Evolutionary conservation across 106 monocot genomes (phyloP).

Genomic region (Agapanthus africanus): DNA sequence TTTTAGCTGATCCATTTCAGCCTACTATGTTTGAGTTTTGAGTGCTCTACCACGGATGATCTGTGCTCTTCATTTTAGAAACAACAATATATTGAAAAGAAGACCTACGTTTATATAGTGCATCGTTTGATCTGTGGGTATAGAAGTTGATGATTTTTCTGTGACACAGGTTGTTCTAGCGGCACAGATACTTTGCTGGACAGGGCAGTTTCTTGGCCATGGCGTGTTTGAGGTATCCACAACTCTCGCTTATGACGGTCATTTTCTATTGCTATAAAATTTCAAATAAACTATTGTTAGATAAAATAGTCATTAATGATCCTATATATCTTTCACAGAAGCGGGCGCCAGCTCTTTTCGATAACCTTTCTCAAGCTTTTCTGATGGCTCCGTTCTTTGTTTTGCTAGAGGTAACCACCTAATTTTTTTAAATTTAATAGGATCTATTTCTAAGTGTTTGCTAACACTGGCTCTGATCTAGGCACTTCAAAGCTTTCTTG

Average conservation of each 20-base stretch:
- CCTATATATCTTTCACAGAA: slow-evolving; percentile 23
- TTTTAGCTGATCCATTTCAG: background rate
- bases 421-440: background rate
- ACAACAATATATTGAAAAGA: background rate
- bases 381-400: slow-evolving; percentile 68
- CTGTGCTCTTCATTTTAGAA: background rate
- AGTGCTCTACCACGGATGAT: background rate
- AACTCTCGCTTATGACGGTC: slow-evolving; percentile 3
- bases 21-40: background rate
- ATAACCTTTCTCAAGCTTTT: slow-evolving; percentile 47
- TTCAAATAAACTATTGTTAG: background rate
- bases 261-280: background rate
- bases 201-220: slow-evolving; percentile 42
- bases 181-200: slow-evolving; percentile 35
- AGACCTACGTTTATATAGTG: background rate
- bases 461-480: slow-evolving; percentile 8
- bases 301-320: background rate
- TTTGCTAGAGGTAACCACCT: slow-evolving; percentile 44
- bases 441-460: background rate
- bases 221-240: slow-evolving; percentile 44
- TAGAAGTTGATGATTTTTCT: background rate
- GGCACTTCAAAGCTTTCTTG: slow-evolving; percentile 35
- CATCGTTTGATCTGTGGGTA: background rate
- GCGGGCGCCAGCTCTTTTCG: slow-evolving; percentile 50
- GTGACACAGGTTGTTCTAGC: slow-evolving; percentile 33